Evolutionary conservation across 2,329 filamentous ascomycete species (phyloP).

Genomic region (Calonectria pteridis): DNA sequence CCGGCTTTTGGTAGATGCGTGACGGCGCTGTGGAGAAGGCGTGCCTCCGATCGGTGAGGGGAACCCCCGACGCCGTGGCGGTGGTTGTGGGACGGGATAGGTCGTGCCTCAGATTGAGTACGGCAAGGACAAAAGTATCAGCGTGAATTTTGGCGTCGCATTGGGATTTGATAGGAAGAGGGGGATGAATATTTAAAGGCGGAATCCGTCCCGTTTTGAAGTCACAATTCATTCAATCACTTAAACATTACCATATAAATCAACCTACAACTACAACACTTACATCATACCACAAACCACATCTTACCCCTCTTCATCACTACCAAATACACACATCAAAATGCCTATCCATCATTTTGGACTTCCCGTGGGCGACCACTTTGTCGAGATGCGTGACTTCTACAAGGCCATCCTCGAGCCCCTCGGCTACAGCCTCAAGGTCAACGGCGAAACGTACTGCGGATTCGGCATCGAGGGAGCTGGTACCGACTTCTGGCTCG

Average conservation of each 20-base stretch:
- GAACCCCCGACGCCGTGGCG: slow-evolving; percentile 19
- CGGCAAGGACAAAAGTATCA: not conserved
- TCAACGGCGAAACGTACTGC: slow-evolving; percentile 37
- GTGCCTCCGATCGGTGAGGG: slow-evolving; percentile 22
- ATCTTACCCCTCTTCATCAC: not conserved
- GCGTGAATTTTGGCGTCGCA: slow-evolving; percentile 24
- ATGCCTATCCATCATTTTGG: slow-evolving; percentile 40
- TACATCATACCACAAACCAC: not conserved
- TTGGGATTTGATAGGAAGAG: not conserved
- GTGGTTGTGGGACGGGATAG: slow-evolving; percentile 2
- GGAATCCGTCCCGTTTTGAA: not conserved
- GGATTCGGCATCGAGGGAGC: slow-evolving; percentile 36
- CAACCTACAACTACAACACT: not conserved
- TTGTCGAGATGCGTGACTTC: slow-evolving; percentile 44
- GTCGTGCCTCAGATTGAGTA: slow-evolving; percentile 2
- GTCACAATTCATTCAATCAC: not conserved
- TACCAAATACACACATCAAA: not conserved
- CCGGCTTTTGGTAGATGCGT: not conserved
- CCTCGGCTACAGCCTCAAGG: slow-evolving; percentile 40
- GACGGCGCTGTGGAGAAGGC: not conserved
- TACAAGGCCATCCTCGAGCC: slow-evolving; percentile 43
- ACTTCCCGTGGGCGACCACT: slow-evolving; percentile 42
- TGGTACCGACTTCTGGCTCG: slow-evolving; percentile 42
- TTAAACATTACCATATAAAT: not conserved
- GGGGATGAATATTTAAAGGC: slow-evolving; percentile 23